Percentiles rank a stretch among this genome's conserved stretches.
Conservation (phyloP, 2,329 filamentous ascomycete genomes). For the Fusarium neocosmosporiellum region DNA sequence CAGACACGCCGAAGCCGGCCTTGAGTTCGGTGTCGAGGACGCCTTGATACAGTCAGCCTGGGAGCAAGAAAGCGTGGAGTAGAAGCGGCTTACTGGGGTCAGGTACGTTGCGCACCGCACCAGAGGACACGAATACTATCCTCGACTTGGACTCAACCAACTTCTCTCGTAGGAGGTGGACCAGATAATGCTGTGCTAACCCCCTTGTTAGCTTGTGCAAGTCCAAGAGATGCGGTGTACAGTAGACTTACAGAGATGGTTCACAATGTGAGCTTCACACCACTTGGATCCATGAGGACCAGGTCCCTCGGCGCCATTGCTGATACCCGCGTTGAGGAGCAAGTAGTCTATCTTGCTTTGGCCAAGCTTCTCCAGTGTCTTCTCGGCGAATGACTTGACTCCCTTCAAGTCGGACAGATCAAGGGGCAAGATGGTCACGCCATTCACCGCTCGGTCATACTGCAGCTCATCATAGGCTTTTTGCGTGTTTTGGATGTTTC, state of each 20-base stretch:
- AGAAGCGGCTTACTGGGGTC: constrained; percentile 48
- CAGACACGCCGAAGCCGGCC: constrained; percentile 50
- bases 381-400: constrained; percentile 60
- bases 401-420: constrained; percentile 58
- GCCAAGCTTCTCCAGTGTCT: constrained; percentile 56
- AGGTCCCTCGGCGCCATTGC: constrained; percentile 49
- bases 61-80: fast-evolving
- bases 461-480: constrained; percentile 55
- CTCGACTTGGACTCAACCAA: constrained; percentile 58
- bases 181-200: constrained; percentile 64
- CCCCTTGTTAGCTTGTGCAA: constrained; percentile 8
- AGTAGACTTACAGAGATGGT: constrained; percentile 59
- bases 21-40: constrained; percentile 53
- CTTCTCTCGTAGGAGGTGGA: constrained; percentile 61
- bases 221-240: not conserved
- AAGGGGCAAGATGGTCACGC: constrained; percentile 59
- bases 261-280: constrained; percentile 63
- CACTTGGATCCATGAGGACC: constrained; percentile 58
- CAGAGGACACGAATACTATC: constrained; percentile 63
- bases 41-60: constrained; percentile 39
- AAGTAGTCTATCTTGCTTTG: constrained; percentile 59
- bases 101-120: constrained; percentile 55
- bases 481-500: constrained; percentile 55
- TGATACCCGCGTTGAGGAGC: constrained; percentile 61
- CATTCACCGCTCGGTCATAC: constrained; percentile 54